A percentile compares a stretch with the other conserved stretches of the same genome.
Evolutionary conservation across 2,329 filamentous ascomycete genomes (phyloP).

Genomic region (Sclerotinia borealis): DNA sequence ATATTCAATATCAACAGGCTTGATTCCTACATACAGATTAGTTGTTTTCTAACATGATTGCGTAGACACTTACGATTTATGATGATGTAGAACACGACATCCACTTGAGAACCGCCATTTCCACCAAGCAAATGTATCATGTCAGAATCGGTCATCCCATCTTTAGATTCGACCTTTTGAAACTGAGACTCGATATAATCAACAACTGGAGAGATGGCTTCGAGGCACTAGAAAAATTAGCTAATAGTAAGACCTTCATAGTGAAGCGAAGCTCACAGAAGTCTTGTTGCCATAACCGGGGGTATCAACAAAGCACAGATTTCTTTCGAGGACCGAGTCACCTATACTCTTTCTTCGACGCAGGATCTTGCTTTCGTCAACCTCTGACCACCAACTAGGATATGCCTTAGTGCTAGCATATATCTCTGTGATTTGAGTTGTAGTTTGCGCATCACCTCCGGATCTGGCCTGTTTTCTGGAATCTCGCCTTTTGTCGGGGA

Average conservation of each 20-base stretch:
- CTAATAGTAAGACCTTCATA: slow-evolving; percentile 20
- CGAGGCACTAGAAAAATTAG: slow-evolving; percentile 41
- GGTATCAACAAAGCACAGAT: slow-evolving; percentile 90
- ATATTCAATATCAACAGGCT: slow-evolving; percentile 62
- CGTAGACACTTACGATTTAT: slow-evolving; percentile 51
- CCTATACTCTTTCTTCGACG: slow-evolving; percentile 64
- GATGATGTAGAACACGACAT: slow-evolving; percentile 79
- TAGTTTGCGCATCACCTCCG: slow-evolving; percentile 29
- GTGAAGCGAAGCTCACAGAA: slow-evolving; percentile 39
- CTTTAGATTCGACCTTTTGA: slow-evolving; percentile 54
- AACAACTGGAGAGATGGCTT: slow-evolving; percentile 53
- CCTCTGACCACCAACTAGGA: slow-evolving; percentile 81
- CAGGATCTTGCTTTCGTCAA: slow-evolving; percentile 57
- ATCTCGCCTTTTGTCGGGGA: slow-evolving; percentile 24
- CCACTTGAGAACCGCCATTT: slow-evolving; percentile 75
- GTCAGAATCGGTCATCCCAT: slow-evolving; percentile 63
- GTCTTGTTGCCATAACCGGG: slow-evolving; percentile 53
- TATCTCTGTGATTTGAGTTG: slow-evolving; percentile 54
- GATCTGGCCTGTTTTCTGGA: slow-evolving; percentile 27
- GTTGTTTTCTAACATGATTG: slow-evolving; percentile 18
- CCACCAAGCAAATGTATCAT: slow-evolving; percentile 72
- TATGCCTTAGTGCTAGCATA: slow-evolving; percentile 79
- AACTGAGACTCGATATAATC: slow-evolving; percentile 70
- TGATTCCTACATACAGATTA: slow-evolving; percentile 40
- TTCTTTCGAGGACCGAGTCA: slow-evolving; percentile 78